Evolutionary conservation across 306 rosid genomes (phyloP).

Genomic region (Cicer judaicum): DNA sequence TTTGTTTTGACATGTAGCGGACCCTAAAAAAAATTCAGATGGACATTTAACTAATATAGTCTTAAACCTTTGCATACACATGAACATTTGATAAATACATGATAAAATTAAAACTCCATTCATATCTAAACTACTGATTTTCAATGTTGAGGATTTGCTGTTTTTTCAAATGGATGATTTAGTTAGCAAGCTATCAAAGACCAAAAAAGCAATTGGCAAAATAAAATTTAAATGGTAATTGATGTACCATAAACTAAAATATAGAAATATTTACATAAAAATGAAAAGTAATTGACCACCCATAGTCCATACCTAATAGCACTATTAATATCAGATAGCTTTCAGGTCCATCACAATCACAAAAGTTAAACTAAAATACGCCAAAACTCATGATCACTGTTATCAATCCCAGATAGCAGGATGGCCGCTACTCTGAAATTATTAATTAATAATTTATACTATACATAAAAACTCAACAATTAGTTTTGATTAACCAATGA

Average conservation of each 20-base stretch:
- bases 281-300: constrained; percentile 14
- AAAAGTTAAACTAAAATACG: constrained; percentile 26
- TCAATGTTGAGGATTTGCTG: background rate
- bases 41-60: constrained; percentile 3
- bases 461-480: background rate
- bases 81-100: constrained; percentile 14
- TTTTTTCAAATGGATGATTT: constrained; percentile 9
- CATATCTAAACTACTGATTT: background rate
- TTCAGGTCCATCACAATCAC: constrained; percentile 11
- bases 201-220: constrained; percentile 17
- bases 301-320: background rate
- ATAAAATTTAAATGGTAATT: constrained; percentile 10
- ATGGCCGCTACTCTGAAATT: background rate
- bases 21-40: background rate
- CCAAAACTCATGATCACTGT: background rate
- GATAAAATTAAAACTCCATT: constrained; percentile 27
- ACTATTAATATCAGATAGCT: constrained; percentile 4
- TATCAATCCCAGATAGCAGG: background rate
- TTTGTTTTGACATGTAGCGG: constrained; percentile 21
- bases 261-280: constrained; percentile 8
- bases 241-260: constrained; percentile 3
- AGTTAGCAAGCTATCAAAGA: background rate
- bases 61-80: constrained; percentile 1
- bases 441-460: background rate
- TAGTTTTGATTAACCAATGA: background rate